These are phyloP conservation scores for Dianthus caryophyllus DNA, from an alignment of 148 eudicot species.

Conservation along the genomic window DNA sequence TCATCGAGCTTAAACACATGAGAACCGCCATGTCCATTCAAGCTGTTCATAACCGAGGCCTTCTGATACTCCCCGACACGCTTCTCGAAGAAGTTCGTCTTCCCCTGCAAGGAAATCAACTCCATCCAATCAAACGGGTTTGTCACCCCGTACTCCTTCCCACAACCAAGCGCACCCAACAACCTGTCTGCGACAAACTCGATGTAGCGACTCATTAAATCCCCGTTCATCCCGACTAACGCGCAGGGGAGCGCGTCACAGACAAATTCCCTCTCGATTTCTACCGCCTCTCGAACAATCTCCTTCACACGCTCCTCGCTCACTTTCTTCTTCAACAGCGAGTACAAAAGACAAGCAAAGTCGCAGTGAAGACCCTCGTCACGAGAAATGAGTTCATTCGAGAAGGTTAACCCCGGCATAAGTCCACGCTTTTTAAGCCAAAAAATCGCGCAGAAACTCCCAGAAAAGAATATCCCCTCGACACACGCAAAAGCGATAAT, in stretches of 20 bases:
- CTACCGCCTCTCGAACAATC: conserved; percentile 54
- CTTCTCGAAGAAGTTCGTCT: conserved; percentile 83
- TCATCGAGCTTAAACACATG: conserved; percentile 71
- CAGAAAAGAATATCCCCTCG: conserved; percentile 71
- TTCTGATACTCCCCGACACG: conserved; percentile 86
- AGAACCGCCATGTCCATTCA: conserved; percentile 48
- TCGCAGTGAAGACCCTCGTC: conserved; percentile 78
- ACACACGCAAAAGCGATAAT: conserved; percentile 66
- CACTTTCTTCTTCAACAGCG: conserved; percentile 43
- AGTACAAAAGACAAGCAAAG: conserved; percentile 61
- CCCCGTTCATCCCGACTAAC: conserved; percentile 70
- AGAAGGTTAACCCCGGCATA: conserved; percentile 74
- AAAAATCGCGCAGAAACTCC: conserved; percentile 66
- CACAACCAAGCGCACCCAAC: conserved; percentile 50
- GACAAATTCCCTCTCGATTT: conserved; percentile 68
- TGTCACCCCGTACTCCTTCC: conserved; percentile 41
- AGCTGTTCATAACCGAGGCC: conserved; percentile 61
- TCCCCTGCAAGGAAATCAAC: conserved; percentile 64
- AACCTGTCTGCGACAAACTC: conserved; percentile 70
- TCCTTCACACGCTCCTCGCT: conserved; percentile 50
- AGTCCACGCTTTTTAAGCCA: conserved; percentile 74
- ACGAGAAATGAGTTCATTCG: conserved; percentile 67
- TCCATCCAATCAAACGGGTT: conserved; percentile 92
- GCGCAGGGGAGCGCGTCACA: conserved; percentile 67
- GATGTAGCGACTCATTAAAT: conserved; percentile 69